A percentile compares a stretch with the other conserved stretches of the same genome.
Conservation (phyloP, 2,329 filamentous ascomycete species). For the Kalaharituber pfeilii region DNA sequence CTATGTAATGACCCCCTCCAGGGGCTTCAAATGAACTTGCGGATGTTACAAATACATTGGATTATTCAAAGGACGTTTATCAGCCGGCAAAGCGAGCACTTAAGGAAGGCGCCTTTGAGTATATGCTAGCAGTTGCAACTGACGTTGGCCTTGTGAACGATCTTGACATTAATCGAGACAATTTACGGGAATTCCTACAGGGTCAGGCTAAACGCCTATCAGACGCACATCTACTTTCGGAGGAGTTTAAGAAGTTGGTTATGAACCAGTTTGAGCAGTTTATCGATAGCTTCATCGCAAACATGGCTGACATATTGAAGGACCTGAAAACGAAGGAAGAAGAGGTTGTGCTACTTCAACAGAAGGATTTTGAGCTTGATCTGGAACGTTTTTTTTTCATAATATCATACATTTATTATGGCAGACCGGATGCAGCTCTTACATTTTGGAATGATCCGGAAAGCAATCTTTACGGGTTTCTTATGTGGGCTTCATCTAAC, state of each 20-base stretch:
- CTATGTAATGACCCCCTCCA: slow-evolving; percentile 59
- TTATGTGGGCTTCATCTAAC: slow-evolving; percentile 90
- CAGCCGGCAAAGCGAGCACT: slow-evolving; percentile 35
- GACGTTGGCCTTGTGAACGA: slow-evolving; percentile 67
- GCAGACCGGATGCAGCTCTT: slow-evolving; percentile 63
- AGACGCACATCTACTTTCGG: slow-evolving; percentile 51
- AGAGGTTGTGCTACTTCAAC: slow-evolving; percentile 30
- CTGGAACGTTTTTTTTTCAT: slow-evolving; percentile 83
- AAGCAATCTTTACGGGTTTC: slow-evolving; percentile 80
- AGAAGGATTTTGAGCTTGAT: slow-evolving; percentile 40
- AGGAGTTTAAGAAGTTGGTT: slow-evolving; percentile 52
- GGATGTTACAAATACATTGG: slow-evolving; percentile 38
- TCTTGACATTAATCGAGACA: slow-evolving; percentile 71
- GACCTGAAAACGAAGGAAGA: slow-evolving; percentile 24
- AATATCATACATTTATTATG: slow-evolving; percentile 80
- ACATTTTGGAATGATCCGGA: slow-evolving; percentile 88
- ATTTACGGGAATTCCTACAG: slow-evolving; percentile 66
- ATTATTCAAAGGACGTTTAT: slow-evolving; percentile 13
- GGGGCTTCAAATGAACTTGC: slow-evolving; percentile 31
- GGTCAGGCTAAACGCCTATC: slow-evolving; percentile 56
- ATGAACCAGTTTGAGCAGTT: slow-evolving; percentile 75
- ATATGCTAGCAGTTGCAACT: slow-evolving; percentile 67
- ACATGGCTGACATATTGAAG: slow-evolving; percentile 75
- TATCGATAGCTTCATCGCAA: slow-evolving; percentile 81
- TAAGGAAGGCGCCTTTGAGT: slow-evolving; percentile 82